Evolutionary conservation across 2,329 filamentous ascomycete genomes (phyloP), one percentile per base, ranked within the genome.

Genomic region (Trichophyton rubrum): DNA sequence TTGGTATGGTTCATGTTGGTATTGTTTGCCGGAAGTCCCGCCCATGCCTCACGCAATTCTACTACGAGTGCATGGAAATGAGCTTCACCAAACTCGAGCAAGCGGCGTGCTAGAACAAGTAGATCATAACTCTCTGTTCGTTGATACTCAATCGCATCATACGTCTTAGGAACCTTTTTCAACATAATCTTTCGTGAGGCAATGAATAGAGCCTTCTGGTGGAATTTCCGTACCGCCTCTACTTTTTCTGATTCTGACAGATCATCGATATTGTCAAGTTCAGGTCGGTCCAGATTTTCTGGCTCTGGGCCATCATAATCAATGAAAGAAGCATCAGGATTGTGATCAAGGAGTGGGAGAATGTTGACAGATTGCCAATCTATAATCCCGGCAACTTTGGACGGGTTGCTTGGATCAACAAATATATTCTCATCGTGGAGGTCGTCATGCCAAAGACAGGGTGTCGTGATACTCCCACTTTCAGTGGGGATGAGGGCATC

Each of bases 351-450:
- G 20, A 71, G 66, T 0, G 69, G 69, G 2, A 66, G 66, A 59
- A 71, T 61, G 24, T 70, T 66, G 30, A 62, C 65, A 47, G 68
- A 69, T 60, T 72, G 67, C 70, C 68, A 71, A 63, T 72, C 68
- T 27, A 72, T 70, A 6, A 72, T 70, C 15, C 67, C 67, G 4
- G 66, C 66, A n/a, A 71, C 68, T 4, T 60, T 67, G 62, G 60
- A 63, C 17, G 40, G 51, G 9, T 69, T 65, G 17, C 59, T 20
- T n/a, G 67, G 68, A 62, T 72, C 69, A 35, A 71, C 66, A 35
- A 71, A 72, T 58, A 72, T 62, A 62, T 71, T 71, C 49, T 70
- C 67, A 64, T 65, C 63, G 56, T 71, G 67, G 27, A 71, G 61
- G 66, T 70, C 67, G 64, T 67, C 60, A 61, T 70, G 68, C 67